Evolutionary conservation across 495 filamentous ascomycete species (phyloP).

Genomic region (Sporormia fimetaria): DNA sequence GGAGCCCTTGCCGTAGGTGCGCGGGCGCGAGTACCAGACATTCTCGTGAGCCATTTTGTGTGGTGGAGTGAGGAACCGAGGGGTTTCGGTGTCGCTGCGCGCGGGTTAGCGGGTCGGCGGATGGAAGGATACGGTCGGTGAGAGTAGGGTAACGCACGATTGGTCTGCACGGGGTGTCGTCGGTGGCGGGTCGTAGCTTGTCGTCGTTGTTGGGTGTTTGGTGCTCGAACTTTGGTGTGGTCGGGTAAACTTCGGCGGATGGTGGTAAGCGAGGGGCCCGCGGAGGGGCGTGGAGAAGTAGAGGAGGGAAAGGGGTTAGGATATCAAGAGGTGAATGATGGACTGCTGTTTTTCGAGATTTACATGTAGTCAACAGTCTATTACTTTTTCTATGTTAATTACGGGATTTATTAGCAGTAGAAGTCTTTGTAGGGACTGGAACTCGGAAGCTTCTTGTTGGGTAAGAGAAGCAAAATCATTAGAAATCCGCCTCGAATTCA

Average conservation of each 20-base stretch:
- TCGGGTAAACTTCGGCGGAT: not conserved
- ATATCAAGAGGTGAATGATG: too few relatives aligned
- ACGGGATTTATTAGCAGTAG: too few relatives aligned
- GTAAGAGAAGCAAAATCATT: too few relatives aligned
- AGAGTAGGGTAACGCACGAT: not conserved
- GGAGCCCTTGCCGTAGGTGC: conserved; percentile 90
- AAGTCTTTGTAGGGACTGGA: too few relatives aligned
- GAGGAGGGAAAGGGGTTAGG: too few relatives aligned
- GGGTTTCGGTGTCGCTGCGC: conserved; percentile 3
- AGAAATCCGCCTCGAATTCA: too few relatives aligned
- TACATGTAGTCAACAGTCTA: too few relatives aligned
- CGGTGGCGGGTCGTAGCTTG: conserved; percentile 4
- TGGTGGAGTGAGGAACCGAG: conserved; percentile 2
- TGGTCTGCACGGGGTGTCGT: not conserved
- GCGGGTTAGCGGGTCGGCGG: not conserved
- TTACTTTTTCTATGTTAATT: too few relatives aligned
- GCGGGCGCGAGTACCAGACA: conserved; percentile 97
- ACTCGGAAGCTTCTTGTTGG: too few relatives aligned
- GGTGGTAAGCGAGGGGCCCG: not conserved
- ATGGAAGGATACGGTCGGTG: not conserved
- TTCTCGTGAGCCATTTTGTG: conserved; percentile 88
- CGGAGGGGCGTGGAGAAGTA: too few relatives aligned
- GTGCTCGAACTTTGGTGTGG: conserved; percentile 6
- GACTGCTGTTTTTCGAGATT: too few relatives aligned
- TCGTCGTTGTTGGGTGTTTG: not conserved